A percentile compares a stretch with the other conserved stretches of the same genome.
These are phyloP conservation scores for Diaporthe sp. DNA, from an alignment of 2,329 filamentous ascomycete genomes.

Conservation along the genomic window DNA sequence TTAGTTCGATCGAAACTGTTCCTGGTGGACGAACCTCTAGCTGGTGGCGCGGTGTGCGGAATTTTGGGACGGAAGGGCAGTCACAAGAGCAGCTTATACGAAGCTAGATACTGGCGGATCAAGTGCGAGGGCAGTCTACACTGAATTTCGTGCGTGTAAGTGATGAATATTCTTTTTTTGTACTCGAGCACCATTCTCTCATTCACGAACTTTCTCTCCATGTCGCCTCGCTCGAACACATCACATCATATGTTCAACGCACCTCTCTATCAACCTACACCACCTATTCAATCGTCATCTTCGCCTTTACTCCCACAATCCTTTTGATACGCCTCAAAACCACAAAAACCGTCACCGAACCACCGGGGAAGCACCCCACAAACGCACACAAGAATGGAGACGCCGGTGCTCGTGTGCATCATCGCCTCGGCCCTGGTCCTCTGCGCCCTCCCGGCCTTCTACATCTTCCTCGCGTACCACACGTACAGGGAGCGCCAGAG, in stretches of 20 bases:
- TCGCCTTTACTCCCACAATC: background rate
- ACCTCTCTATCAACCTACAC: background rate
- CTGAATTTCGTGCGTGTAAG: background rate
- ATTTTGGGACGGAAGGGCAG: background rate
- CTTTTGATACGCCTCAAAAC: background rate
- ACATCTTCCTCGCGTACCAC: slow-evolving; percentile 24
- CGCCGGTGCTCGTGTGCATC: slow-evolving; percentile 12
- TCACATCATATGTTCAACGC: background rate
- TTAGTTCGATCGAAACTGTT: too few species aligned
- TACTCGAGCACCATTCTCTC: background rate
- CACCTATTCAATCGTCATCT: background rate
- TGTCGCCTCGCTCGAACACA: background rate
- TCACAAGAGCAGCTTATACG: background rate
- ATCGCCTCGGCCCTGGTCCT: slow-evolving; percentile 11
- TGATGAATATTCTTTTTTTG: background rate
- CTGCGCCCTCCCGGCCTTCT: background rate
- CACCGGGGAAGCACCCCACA: background rate
- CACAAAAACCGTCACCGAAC: background rate
- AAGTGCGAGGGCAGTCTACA: background rate
- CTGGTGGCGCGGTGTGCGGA: background rate
- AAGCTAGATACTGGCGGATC: background rate
- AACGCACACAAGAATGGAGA: background rate
- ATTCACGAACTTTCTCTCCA: background rate
- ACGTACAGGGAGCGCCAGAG: slow-evolving; percentile 18
- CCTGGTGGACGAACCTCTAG: background rate